Evolutionary conservation across 441 rosid species (phyloP), one percentile per base, ranked within the genome.

Genomic region (Mallotus repandus): DNA sequence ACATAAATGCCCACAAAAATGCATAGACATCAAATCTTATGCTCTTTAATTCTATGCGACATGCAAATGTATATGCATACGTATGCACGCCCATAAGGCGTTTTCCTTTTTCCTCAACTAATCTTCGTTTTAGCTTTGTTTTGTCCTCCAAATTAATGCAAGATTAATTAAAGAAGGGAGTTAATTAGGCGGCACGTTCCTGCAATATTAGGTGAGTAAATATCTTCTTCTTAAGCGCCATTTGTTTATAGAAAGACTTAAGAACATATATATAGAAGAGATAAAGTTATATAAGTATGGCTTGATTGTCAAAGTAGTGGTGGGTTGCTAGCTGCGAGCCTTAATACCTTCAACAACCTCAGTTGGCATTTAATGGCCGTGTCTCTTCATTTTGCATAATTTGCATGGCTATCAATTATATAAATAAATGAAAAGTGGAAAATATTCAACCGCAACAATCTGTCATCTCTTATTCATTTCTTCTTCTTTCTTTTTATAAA

Each of bases 311-410:
- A 0, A 57, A 58, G 15, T 4, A 45, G 52, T n/a, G 73, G 54
- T n/a, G 38, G 54, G 32, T 57, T 69, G 22, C 5, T 14, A 48
- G 14, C 12, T 12, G 11, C 13, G 8, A 9, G 57, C 65, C 9
- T 65, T 57, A 15, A 45, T 53, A 4, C 29, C 74, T 79, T 73
- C 85, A 84, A 76, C 87, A 41, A 74, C 82, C 67, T 64, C 43
- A 8, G 77, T 68, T 62, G 76, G 69, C 78, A 77, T 71, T 84
- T 78, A 71, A 84, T 72, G 79, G 77, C 74, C 63, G 63, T 1
- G 41, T 52, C 56, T 62, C 25, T 2, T 15, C 5, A 38, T 25
- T 25, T 25, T 25, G 29, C 41, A 35, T 35, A 35, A n/a, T 52
- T 49, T 54, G 54, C 57, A 54, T 54, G 57, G 57, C 57, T n/a